A percentile compares a stretch with the other conserved stretches of the same genome.
phyloP scores from a whole-genome alignment of 2,329 filamentous ascomycete genomes.

The Rhinocladiella mackenziei region DNA sequence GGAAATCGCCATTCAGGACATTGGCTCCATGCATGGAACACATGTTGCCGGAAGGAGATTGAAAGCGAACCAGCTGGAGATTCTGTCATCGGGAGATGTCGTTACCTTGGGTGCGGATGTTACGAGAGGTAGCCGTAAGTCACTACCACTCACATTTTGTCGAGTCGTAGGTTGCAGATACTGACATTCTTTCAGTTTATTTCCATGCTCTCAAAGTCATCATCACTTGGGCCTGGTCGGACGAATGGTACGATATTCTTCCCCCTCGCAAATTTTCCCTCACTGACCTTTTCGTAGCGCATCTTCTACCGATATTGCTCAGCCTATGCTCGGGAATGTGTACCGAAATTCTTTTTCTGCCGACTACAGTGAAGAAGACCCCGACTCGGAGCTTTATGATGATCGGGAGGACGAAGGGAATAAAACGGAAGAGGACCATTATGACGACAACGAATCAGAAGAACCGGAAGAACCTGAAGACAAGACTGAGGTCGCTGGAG shows the following conservation, averaged over 20 bases:
- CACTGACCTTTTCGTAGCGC: neutral
- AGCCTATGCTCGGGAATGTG: neutral
- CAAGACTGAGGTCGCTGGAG: constrained; percentile 21
- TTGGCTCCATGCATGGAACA: constrained; percentile 61
- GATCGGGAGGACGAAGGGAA: constrained; percentile 1
- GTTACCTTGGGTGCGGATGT: constrained; percentile 50
- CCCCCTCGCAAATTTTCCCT: neutral
- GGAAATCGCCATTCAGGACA: constrained; percentile 51
- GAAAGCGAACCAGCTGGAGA: constrained; percentile 28
- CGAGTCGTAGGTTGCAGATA: too few relatives aligned
- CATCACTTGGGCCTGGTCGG: constrained; percentile 33
- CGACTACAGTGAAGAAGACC: constrained; percentile 35
- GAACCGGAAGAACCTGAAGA: constrained; percentile 10
- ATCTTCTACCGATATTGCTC: neutral
- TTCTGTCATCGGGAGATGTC: constrained; percentile 36
- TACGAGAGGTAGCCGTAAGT: constrained; percentile 39
- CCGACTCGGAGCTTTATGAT: constrained; percentile 4
- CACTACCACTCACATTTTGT: too few relatives aligned
- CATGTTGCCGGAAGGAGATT: constrained; percentile 49
- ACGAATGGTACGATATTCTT: constrained; percentile 23
- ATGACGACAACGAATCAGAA: constrained; percentile 4
- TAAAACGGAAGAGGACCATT: too few relatives aligned
- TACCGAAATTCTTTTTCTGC: constrained; percentile 40
- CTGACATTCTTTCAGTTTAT: constrained; percentile 10
- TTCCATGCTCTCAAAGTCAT: constrained; percentile 32